phyloP scores from a whole-genome alignment of 345 rosid genomes.

The Hypericum perforatum region DNA sequence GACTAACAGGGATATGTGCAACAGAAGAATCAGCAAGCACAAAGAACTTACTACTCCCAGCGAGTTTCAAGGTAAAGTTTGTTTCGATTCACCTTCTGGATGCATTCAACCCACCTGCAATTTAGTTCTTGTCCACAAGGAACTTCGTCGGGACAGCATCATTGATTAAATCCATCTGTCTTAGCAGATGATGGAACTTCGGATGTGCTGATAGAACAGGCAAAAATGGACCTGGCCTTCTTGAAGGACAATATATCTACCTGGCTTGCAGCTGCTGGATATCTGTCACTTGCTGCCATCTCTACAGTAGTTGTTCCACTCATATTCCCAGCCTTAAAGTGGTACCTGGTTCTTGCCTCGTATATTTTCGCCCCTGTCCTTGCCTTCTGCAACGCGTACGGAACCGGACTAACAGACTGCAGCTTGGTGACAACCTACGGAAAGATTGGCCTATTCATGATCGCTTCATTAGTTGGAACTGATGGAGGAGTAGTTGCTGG shows the following conservation, averaged over 20 bases:
- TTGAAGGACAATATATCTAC: constrained; percentile 68
- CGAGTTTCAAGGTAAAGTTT: constrained; percentile 45
- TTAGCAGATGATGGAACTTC: constrained; percentile 45
- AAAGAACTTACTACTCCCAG: constrained; percentile 42
- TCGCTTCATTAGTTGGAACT: constrained; percentile 71
- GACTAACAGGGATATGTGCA: constrained; percentile 52
- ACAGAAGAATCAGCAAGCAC: constrained; percentile 34
- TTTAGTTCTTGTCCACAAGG: too few species aligned
- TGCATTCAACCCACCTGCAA: too few species aligned
- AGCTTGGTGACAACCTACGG: constrained; percentile 75
- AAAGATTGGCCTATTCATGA: constrained; percentile 78
- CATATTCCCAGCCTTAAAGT: constrained; percentile 70
- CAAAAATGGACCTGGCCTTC: constrained; percentile 54
- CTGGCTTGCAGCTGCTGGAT: constrained; percentile 75
- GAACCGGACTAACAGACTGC: constrained; percentile 84
- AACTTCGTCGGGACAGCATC: not conserved
- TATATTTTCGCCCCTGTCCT: constrained; percentile 85
- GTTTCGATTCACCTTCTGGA: not conserved
- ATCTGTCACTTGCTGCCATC: constrained; percentile 80
- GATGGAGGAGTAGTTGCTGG: constrained; percentile 87
- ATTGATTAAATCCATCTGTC: constrained; percentile 6
- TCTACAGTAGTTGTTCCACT: constrained; percentile 64
- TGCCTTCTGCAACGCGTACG: constrained; percentile 90
- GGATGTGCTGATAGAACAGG: constrained; percentile 38
- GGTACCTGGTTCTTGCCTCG: constrained; percentile 77